A percentile compares a stretch with the other conserved stretches of the same genome.
These are phyloP conservation scores for Candida coquimbonensis DNA, from an alignment of 805 yeast genomes.

Conservation along the genomic window DNA sequence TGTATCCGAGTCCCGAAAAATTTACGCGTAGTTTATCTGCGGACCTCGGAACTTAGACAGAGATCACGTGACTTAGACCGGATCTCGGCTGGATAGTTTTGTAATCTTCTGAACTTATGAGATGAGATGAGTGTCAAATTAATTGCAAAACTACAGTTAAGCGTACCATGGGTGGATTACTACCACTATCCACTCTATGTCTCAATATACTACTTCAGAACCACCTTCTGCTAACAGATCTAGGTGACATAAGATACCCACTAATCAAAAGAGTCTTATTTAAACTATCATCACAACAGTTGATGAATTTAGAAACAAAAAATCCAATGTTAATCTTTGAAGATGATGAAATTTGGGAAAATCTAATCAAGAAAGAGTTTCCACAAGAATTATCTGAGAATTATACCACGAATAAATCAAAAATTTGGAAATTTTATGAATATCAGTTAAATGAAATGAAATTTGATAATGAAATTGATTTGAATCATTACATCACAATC, in stretches of 20 bases:
- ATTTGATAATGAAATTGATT: slow-evolving; percentile 7
- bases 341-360: slow-evolving; percentile 32
- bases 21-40: too few species aligned
- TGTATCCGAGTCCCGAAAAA: too few species aligned
- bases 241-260: slow-evolving; percentile 28
- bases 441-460: slow-evolving; percentile 14
- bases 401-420: slow-evolving; percentile 19
- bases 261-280: slow-evolving; percentile 24
- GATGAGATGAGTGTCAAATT: too few species aligned
- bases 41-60: too few species aligned
- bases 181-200: slow-evolving; percentile 18
- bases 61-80: too few species aligned
- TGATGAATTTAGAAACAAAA: slow-evolving; percentile 24
- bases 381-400: slow-evolving; percentile 28
- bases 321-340: slow-evolving; percentile 30
- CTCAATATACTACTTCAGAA: slow-evolving; percentile 17
- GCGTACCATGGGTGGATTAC: slow-evolving; percentile 5
- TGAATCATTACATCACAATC: slow-evolving; percentile 13
- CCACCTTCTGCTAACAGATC: slow-evolving; percentile 16
- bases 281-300: slow-evolving; percentile 25
- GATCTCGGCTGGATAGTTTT: too few species aligned
- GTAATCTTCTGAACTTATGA: too few species aligned
- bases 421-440: slow-evolving; percentile 16
- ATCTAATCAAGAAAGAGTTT: slow-evolving; percentile 26
- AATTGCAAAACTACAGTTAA: too few species aligned